Conservation (phyloP, 129 eudicot genomes). For the Cynara cardunculus region DNA sequence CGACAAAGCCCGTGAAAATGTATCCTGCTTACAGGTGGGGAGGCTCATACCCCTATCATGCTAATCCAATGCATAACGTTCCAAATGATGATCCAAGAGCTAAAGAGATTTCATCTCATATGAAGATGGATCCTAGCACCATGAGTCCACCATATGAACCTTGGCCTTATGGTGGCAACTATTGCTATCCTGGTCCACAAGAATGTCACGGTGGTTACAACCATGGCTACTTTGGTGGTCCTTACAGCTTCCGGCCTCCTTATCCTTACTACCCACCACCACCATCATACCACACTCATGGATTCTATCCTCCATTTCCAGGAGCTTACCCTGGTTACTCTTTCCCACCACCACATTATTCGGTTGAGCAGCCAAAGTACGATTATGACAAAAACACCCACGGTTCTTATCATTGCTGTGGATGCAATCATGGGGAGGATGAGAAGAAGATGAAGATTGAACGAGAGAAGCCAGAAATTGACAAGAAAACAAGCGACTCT, state of each 20-base stretch:
- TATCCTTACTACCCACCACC: constrained; percentile 40
- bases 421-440: constrained; percentile 46
- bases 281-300: constrained; percentile 17
- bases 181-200: constrained; percentile 35
- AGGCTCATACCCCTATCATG: constrained; percentile 35
- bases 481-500: constrained; percentile 13
- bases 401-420: constrained; percentile 46
- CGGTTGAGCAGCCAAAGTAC: constrained; percentile 41
- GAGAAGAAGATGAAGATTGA: constrained; percentile 33
- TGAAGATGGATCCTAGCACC: constrained; percentile 34
- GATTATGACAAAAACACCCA: constrained; percentile 41
- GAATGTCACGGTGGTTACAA: constrained; percentile 47
- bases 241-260: constrained; percentile 36
- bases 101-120: constrained; percentile 31
- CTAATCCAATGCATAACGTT: constrained; percentile 18
- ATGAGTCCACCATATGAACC: constrained; percentile 22
- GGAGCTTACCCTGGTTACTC: constrained; percentile 33
- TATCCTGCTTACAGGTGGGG: constrained; percentile 27
- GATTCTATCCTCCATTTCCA: constrained; percentile 37
- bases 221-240: constrained; percentile 30
- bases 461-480: constrained; percentile 31
- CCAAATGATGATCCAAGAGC: constrained; percentile 33
- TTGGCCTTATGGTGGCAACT: constrained; percentile 38
- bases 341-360: constrained; percentile 47
- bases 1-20: constrained; percentile 18